These are phyloP conservation scores for Fusarium bactridioides DNA, from an alignment of 2,329 filamentous ascomycete species.

Conservation along the genomic window DNA sequence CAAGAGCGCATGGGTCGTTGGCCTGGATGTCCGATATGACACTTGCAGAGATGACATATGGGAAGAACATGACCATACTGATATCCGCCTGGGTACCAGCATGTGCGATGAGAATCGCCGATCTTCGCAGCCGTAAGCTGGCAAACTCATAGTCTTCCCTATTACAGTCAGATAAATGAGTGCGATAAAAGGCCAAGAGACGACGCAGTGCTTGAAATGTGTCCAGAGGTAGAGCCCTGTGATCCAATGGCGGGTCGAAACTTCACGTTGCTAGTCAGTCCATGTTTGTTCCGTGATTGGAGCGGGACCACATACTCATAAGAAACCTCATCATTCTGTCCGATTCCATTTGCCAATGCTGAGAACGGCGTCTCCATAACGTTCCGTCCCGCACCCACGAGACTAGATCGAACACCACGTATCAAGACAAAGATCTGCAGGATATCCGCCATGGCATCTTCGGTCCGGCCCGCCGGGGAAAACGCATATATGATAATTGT, in stretches of 20 bases:
- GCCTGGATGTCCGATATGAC: neutral
- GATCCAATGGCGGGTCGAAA: neutral
- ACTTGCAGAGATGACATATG: neutral
- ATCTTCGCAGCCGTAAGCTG: neutral
- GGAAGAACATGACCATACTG: neutral
- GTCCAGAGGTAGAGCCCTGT: neutral
- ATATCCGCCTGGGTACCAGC: neutral
- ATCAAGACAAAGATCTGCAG: neutral
- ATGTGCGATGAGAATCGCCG: neutral
- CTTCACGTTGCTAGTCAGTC: rapidly evolving
- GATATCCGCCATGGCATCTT: neutral
- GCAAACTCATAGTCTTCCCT: neutral
- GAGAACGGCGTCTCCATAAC: neutral
- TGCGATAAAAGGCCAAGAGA: neutral
- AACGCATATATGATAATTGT: neutral
- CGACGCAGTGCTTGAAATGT: neutral
- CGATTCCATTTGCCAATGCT: neutral
- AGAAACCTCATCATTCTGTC: neutral
- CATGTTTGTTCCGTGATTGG: too few relatives aligned
- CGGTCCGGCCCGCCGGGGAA: rapidly evolving
- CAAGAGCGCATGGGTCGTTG: neutral
- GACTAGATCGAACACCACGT: neutral
- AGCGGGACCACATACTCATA: neutral
- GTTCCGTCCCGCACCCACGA: neutral
- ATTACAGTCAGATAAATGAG: neutral